Conservation (phyloP, 2,329 filamentous ascomycete species). For the Neonectria sp. region DNA sequence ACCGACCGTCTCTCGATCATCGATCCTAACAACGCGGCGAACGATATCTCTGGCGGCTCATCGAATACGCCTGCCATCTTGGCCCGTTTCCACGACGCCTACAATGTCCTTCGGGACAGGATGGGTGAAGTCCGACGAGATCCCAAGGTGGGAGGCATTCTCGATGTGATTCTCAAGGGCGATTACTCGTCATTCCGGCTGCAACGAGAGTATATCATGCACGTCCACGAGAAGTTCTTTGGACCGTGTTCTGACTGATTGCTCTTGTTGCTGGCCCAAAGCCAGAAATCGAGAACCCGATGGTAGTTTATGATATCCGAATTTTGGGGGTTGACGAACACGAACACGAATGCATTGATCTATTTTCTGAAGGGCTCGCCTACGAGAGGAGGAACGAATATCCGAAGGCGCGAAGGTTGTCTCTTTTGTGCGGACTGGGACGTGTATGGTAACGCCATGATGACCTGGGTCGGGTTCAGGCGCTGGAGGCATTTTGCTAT, state of each 20-base stretch:
- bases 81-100: constrained; percentile 77
- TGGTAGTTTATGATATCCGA: constrained; percentile 27
- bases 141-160: constrained; percentile 61
- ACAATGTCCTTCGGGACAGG: constrained; percentile 68
- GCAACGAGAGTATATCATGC: constrained; percentile 76
- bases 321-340: constrained; percentile 36
- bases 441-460: constrained; percentile 47
- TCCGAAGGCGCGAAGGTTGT: constrained; percentile 28
- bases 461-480: constrained; percentile 39
- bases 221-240: constrained; percentile 62
- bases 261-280: not conserved
- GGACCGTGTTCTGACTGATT: constrained; percentile 52
- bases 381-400: constrained; percentile 20
- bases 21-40: constrained; percentile 87
- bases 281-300: constrained; percentile 13
- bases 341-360: constrained; percentile 5
- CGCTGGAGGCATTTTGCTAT: constrained; percentile 33
- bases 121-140: constrained; percentile 67
- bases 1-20: constrained; percentile 85
- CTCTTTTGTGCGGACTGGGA: constrained; percentile 15
- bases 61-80: constrained; percentile 78
- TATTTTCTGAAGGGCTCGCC: constrained; percentile 23
- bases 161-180: constrained; percentile 81
- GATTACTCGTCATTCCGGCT: constrained; percentile 82
- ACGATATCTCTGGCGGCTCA: constrained; percentile 93